Evolutionary conservation across 2,329 filamentous ascomycete species (phyloP).

Genomic region (Aspergillus tamarii): DNA sequence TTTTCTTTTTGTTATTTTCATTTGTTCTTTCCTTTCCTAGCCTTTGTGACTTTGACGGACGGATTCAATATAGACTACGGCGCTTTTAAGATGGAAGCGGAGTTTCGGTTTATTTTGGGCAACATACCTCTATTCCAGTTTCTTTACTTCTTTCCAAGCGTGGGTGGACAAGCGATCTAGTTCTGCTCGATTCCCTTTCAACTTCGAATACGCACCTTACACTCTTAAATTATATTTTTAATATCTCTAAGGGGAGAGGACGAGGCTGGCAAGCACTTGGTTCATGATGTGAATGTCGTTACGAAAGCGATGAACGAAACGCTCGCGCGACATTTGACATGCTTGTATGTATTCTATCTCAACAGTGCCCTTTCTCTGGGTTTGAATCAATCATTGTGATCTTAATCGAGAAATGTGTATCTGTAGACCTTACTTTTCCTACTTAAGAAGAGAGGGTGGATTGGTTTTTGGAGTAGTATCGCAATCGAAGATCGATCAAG

Average conservation of each 20-base stretch:
- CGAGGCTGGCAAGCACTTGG: not conserved
- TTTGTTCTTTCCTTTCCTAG: constrained; percentile 8
- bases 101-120: constrained; percentile 21
- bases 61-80: constrained; percentile 28
- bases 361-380: constrained; percentile 1
- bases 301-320: constrained; percentile 13
- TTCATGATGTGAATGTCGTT: constrained; percentile 13
- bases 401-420: not conserved
- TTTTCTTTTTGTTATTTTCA: constrained; percentile 2
- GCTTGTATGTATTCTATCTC: constrained; percentile 11
- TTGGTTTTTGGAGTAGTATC: not conserved
- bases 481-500: not conserved
- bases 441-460: not conserved
- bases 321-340: constrained; percentile 6
- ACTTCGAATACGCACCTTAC: not conserved
- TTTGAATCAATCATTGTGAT: not conserved
- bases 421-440: not conserved
- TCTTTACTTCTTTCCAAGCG: constrained; percentile 16
- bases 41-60: constrained; percentile 9
- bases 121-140: constrained; percentile 10
- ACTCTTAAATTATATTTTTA: constrained; percentile 5
- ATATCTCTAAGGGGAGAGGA: not conserved
- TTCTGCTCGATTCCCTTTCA: constrained; percentile 11
- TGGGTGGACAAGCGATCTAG: constrained; percentile 19
- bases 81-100: constrained; percentile 24